A percentile compares a stretch with the other conserved stretches of the same genome.
Evolutionary conservation across 176 grass and related monocot genomes (phyloP).

Genomic region (Oryza australiensis): DNA sequence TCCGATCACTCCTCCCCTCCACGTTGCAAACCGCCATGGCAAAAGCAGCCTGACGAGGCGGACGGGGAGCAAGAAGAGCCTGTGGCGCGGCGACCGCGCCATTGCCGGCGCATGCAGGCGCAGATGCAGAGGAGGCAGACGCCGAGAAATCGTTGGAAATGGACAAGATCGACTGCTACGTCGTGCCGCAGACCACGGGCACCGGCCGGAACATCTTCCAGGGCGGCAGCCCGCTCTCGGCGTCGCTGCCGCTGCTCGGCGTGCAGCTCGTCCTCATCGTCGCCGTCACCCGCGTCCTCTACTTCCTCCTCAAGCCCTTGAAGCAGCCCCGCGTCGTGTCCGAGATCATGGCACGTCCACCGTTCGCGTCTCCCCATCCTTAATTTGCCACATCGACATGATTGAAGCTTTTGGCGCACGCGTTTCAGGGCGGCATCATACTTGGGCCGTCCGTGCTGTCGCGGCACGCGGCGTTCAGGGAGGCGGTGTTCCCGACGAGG

Average conservation of each 20-base stretch:
- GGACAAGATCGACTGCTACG: slow-evolving; percentile 47
- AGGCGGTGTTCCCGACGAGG: slow-evolving; percentile 60
- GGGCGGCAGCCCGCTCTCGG: slow-evolving; percentile 54
- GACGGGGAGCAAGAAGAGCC: neutral
- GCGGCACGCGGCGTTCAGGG: slow-evolving; percentile 53
- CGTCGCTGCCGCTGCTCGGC: slow-evolving; percentile 67
- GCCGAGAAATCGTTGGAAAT: neutral
- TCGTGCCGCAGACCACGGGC: slow-evolving; percentile 35
- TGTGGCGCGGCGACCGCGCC: neutral
- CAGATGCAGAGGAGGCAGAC: slow-evolving; percentile 10
- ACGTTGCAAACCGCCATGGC: slow-evolving; percentile 13
- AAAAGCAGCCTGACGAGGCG: slow-evolving; percentile 7
- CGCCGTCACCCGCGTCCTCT: slow-evolving; percentile 68
- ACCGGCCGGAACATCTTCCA: slow-evolving; percentile 44
- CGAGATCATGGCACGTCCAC: slow-evolving; percentile 64
- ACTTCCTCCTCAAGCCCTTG: slow-evolving; percentile 63
- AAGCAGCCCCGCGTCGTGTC: slow-evolving; percentile 74
- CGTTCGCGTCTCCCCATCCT: neutral
- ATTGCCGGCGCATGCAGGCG: neutral
- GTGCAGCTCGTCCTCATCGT: slow-evolving; percentile 83
- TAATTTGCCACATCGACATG: neutral
- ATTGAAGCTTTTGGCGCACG: neutral
- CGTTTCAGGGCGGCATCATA: slow-evolving; percentile 73
- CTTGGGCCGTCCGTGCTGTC: slow-evolving; percentile 76
- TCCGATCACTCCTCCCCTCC: neutral